Base-by-base conservation (phyloP, 345 rosid species). In the Punica granatum region DNA sequence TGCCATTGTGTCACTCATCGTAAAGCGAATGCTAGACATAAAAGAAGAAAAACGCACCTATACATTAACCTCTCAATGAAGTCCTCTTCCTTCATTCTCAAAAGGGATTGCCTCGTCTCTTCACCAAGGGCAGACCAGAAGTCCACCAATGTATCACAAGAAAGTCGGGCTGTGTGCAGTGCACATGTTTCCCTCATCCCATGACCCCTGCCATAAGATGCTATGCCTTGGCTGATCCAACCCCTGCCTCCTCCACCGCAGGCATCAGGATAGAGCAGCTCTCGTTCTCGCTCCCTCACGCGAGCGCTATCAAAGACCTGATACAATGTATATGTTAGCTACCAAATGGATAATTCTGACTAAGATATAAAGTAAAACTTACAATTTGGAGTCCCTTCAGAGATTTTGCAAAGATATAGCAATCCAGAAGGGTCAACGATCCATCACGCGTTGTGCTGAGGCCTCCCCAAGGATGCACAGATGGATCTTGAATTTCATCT, bases 61-160 rank as follows among this genome's bases (percentile, higher is more conserved):
- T 83, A 82, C 86, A 78, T 84, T 19, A 94, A 89, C 80, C 92
- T 91, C 80, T 91, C 99, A 65, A 91, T 82, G 68, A 94, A 94
- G 84, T 94, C 97, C 78, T 91, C 99, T 83, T 94, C 99, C 82
- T 94, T 94, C 95, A 94, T 94, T 67, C 85, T 89, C 72, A 94
- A 80, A 68, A 91, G 91, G 67, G 99, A 91, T 35, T 71, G 87
- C 51, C 84, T 86, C 7, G 89, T 89, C 77, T 94, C 95, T 78
- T 88, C 97, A 63, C 89, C 92, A 69, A 91, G 89, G 46, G 89
- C 90, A 25, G 92, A 91, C 95, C 97, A 94, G 80, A 94, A 94
- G 75, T 94, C 90, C 72, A 91, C 95, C 71, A 91, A 80, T 23
- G 95, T 89, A 67, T 88, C 95, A 61, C 95, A 89, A 67, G 96